Evolutionary conservation across 768 basidiomycete species (phyloP).

Genomic region (Boletus coccyginus): DNA sequence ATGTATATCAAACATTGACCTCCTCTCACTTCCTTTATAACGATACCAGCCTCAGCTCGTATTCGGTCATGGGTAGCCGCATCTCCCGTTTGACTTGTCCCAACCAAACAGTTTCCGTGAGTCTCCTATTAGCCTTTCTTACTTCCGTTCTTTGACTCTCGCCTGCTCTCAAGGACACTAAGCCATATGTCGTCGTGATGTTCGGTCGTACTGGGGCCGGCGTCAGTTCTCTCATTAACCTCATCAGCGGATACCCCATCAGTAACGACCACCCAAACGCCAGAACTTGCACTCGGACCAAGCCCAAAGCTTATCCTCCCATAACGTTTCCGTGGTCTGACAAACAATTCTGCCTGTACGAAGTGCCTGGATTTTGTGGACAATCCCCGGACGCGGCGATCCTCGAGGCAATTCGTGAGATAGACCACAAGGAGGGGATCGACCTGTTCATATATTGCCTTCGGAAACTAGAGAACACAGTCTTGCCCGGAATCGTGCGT

Average conservation of each 20-base stretch:
- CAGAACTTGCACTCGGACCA: neutral
- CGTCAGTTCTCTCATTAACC: constrained; percentile 29
- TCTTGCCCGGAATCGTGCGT: constrained; percentile 12
- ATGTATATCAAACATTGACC: too few relatives aligned
- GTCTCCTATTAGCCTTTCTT: neutral
- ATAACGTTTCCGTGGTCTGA: neutral
- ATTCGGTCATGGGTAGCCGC: constrained; percentile 1
- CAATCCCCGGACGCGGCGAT: constrained; percentile 1
- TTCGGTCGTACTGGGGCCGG: constrained; percentile 30
- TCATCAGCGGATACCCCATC: constrained; percentile 19
- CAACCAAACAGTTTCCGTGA: constrained; percentile 1
- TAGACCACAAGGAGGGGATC: constrained; percentile 15
- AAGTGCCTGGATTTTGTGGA: constrained; percentile 22
- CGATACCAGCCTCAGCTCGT: neutral
- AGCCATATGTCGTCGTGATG: constrained; percentile 24
- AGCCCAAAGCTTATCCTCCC: neutral
- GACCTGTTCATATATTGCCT: constrained; percentile 27
- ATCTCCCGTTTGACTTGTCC: too few relatives aligned
- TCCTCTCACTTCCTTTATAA: too few relatives aligned
- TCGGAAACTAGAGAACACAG: constrained; percentile 13
- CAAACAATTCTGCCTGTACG: constrained; percentile 16
- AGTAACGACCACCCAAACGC: constrained; percentile 16
- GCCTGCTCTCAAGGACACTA: neutral
- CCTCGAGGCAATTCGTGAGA: constrained; percentile 12
- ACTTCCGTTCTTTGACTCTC: neutral